These are phyloP conservation scores for Kondoa malvinella DNA, from an alignment of 768 basidiomycete species.

Conservation along the genomic window DNA sequence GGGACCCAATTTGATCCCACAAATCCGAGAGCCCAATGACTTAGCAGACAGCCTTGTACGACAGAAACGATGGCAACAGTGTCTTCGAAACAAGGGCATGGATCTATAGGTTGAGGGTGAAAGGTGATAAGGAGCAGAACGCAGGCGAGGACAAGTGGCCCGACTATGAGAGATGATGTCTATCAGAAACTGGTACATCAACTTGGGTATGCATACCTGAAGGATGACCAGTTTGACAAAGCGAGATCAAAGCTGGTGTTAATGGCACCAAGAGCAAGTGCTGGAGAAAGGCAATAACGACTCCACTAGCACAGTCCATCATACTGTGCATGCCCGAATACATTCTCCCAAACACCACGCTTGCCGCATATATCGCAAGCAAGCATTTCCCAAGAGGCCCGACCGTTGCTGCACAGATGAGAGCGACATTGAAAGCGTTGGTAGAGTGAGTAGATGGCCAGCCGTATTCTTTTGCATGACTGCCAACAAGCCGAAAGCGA, in stretches of 20 bases:
- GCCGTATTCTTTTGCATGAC: constrained; percentile 50
- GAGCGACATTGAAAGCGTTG: constrained; percentile 71
- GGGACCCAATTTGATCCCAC: constrained; percentile 26
- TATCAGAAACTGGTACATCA: not conserved
- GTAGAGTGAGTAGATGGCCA: constrained; percentile 93
- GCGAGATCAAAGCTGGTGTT: not conserved
- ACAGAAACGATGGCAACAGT: constrained; percentile 85
- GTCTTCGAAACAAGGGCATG: constrained; percentile 96
- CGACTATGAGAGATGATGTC: constrained; percentile 1
- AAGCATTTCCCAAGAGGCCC: constrained; percentile 1
- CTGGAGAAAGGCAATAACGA: constrained; percentile 20
- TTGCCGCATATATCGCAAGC: constrained; percentile 31
- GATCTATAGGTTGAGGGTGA: constrained; percentile 85
- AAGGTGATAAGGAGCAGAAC: constrained; percentile 56
- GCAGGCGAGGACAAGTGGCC: constrained; percentile 6
- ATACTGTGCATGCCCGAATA: constrained; percentile 83
- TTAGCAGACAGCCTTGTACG: constrained; percentile 52
- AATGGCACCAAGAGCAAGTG: constrained; percentile 12
- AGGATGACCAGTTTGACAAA: not conserved
- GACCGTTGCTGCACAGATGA: constrained; percentile 43
- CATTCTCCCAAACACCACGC: constrained; percentile 38
- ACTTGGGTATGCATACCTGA: not conserved
- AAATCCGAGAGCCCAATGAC: constrained; percentile 44
- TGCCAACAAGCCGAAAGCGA: constrained; percentile 33
- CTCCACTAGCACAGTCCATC: constrained; percentile 24